A percentile compares a stretch with the other conserved stretches of the same genome.
These are phyloP conservation scores for Catenaria anguillulae DNA, from an alignment of 371 early-diverging fungal species.

Conservation along the genomic window DNA sequence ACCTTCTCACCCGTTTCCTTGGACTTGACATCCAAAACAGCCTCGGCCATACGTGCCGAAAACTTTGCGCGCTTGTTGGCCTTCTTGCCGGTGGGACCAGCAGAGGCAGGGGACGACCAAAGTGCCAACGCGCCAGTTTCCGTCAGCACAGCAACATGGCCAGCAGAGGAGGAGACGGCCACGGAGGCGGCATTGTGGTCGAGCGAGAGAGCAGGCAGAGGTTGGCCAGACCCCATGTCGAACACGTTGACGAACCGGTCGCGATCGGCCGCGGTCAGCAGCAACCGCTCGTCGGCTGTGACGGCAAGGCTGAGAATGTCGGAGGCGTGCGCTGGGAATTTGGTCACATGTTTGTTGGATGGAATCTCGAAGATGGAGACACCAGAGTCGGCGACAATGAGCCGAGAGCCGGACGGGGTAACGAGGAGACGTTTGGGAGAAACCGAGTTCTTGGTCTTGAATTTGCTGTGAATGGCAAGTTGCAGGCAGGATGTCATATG, in stretches of 20 bases:
- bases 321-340: slow-evolving; percentile 58
- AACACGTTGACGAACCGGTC: slow-evolving; percentile 65
- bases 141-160: slow-evolving; percentile 44
- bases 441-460: background rate
- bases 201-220: slow-evolving; percentile 29
- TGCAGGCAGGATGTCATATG: background rate
- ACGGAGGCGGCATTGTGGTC: slow-evolving; percentile 42
- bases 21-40: slow-evolving; percentile 33
- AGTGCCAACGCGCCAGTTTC: slow-evolving; percentile 54
- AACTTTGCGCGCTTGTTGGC: slow-evolving; percentile 38
- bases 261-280: slow-evolving; percentile 50
- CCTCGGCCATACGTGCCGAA: slow-evolving; percentile 34
- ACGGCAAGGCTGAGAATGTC: slow-evolving; percentile 39
- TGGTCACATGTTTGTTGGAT: background rate
- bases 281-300: slow-evolving; percentile 36
- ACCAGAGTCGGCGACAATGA: background rate
- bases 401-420: background rate
- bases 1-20: slow-evolving; percentile 23
- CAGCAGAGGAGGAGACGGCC: slow-evolving; percentile 29
- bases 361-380: background rate
- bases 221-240: slow-evolving; percentile 19
- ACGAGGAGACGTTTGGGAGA: background rate
- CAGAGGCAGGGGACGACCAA: slow-evolving; percentile 31
- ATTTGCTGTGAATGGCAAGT: slow-evolving; percentile 29
- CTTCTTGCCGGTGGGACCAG: slow-evolving; percentile 19